phyloP scores from a whole-genome alignment of 495 filamentous ascomycete species.

The Pseudoneurospora amorphoporcata region DNA sequence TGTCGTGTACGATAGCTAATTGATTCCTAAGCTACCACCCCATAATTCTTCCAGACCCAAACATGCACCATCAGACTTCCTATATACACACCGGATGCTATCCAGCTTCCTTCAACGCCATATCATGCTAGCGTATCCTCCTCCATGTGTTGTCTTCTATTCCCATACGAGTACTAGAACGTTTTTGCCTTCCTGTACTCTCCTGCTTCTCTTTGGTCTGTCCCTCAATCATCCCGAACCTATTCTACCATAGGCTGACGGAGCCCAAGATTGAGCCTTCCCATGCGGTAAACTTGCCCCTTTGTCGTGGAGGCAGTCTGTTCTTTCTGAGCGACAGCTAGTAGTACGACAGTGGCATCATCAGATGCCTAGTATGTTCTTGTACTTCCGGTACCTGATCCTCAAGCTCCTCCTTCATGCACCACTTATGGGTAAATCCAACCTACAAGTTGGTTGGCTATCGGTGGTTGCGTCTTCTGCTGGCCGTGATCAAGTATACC shows the following conservation, averaged over 20 bases:
- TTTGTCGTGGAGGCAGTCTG: neutral
- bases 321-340: neutral
- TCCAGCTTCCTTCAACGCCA: neutral
- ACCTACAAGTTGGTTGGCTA: neutral
- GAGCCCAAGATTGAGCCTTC: neutral
- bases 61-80: neutral
- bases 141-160: too few relatives aligned
- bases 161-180: too few relatives aligned
- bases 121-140: neutral
- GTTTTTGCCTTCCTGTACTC: neutral
- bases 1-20: neutral
- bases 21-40: neutral
- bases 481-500: neutral
- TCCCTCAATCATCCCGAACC: neutral
- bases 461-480: neutral
- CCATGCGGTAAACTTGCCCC: neutral
- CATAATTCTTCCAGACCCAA: neutral
- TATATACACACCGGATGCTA: neutral
- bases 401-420: neutral
- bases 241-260: neutral
- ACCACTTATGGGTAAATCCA: neutral
- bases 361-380: neutral
- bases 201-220: neutral
- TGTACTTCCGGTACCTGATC: neutral
- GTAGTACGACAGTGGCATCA: neutral